A percentile compares a stretch with the other conserved stretches of the same genome.
Evolutionary conservation across 148 eudicot species (phyloP).

Genomic region (Cornus controversa): DNA sequence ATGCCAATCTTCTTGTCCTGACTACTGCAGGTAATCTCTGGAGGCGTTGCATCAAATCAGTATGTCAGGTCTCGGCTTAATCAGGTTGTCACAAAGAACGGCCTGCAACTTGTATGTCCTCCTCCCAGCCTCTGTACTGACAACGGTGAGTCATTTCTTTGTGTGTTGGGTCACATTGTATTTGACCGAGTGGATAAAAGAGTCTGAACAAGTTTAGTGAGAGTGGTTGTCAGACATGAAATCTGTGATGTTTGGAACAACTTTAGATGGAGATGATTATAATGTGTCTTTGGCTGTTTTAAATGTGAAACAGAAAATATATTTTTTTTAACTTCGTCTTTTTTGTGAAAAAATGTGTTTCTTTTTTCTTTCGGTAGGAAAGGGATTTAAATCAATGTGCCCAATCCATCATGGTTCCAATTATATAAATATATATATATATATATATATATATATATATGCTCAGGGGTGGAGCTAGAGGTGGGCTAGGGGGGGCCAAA

Average conservation of each 20-base stretch:
- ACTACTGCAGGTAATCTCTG: conserved; percentile 78
- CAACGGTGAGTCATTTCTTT: conserved; percentile 55
- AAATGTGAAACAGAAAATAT: background rate
- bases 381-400: background rate
- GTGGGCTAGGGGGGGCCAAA: too few relatives aligned
- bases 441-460: too few relatives aligned
- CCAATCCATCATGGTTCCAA: too few relatives aligned
- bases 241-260: background rate
- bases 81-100: conserved; percentile 51
- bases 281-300: background rate
- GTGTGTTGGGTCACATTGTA: background rate
- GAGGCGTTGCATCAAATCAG: conserved; percentile 95
- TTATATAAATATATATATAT: too few relatives aligned
- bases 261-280: background rate
- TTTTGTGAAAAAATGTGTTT: background rate
- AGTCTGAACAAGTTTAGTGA: background rate
- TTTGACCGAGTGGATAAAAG: background rate
- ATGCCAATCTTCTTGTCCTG: conserved; percentile 4
- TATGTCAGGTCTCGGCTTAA: conserved; percentile 78
- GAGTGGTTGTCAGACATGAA: background rate
- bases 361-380: too few relatives aligned
- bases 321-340: background rate
- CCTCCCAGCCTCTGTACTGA: conserved; percentile 98
- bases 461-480: too few relatives aligned
- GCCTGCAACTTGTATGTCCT: conserved; percentile 85